phyloP scores from a whole-genome alignment of 169 alveolate genomes.

The Amoebophrya sp. region DNA sequence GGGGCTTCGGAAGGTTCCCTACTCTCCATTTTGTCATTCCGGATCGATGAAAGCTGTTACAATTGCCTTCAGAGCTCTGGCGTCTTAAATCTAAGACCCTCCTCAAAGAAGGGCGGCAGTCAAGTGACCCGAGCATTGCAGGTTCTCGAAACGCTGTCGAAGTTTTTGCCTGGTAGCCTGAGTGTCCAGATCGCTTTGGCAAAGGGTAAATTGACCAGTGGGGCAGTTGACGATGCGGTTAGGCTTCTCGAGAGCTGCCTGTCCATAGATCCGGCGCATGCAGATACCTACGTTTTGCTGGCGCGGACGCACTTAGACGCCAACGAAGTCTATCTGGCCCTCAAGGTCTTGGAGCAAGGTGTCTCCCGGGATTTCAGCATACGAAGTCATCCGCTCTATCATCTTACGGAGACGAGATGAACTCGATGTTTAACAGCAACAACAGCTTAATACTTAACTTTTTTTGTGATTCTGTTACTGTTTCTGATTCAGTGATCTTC shows the following conservation, averaged over 20 bases:
- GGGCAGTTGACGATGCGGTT: conserved; percentile 51
- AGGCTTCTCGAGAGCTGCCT: conserved; percentile 48
- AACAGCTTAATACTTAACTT: too few species aligned
- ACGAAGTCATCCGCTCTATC: conserved; percentile 10
- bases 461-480: too few species aligned
- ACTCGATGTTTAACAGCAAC: too few species aligned
- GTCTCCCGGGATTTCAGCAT: conserved; percentile 28
- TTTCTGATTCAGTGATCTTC: too few species aligned
- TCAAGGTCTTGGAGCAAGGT: conserved; percentile 29
- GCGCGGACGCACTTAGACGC: conserved; percentile 16
- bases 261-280: conserved; percentile 8
- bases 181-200: not conserved
- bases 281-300: conserved; percentile 26
- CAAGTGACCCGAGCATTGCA: conserved; percentile 61
- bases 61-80: too few species aligned
- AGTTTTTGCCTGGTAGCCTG: conserved; percentile 64
- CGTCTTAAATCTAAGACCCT: too few species aligned
- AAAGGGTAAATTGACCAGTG: not conserved
- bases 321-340: not conserved
- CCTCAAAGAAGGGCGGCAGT: too few species aligned
- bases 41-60: too few species aligned
- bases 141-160: conserved; percentile 65
- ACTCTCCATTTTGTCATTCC: too few species aligned
- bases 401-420: too few species aligned
- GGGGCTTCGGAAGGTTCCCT: too few species aligned